A percentile compares a stretch with the other conserved stretches of the same genome.
Evolutionary conservation across 1,139 yeast species (phyloP).

Genomic region (Hyphopichia pseudoburtonii): DNA sequence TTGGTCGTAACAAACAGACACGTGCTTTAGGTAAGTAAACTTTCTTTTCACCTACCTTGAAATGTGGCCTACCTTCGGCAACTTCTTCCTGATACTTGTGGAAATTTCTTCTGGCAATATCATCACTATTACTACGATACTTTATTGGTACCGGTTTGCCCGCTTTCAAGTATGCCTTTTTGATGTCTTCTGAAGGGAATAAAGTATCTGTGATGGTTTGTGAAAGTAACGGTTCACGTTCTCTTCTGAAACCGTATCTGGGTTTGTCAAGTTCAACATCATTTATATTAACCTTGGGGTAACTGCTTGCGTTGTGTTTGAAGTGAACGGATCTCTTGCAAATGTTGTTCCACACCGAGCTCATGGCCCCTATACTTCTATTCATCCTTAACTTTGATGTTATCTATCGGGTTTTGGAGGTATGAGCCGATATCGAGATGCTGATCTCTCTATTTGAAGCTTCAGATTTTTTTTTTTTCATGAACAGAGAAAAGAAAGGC

Average conservation of each 20-base stretch:
- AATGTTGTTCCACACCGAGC: slow-evolving; percentile 10
- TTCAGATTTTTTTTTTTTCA: neutral
- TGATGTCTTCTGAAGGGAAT: slow-evolving; percentile 42
- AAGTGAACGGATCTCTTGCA: slow-evolving; percentile 30
- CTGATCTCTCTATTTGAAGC: neutral
- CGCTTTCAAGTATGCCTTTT: slow-evolving; percentile 31
- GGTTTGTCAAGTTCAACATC: slow-evolving; percentile 43
- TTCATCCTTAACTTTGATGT: neutral
- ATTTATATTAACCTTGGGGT: slow-evolving; percentile 41
- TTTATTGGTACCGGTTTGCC: slow-evolving; percentile 48
- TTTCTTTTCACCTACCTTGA: slow-evolving; percentile 70
- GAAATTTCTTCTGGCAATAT: slow-evolving; percentile 39
- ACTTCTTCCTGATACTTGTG: slow-evolving; percentile 55
- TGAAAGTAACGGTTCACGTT: slow-evolving; percentile 41
- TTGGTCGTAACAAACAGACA: slow-evolving; percentile 75
- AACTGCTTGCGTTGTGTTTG: slow-evolving; percentile 29
- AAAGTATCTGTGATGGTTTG: slow-evolving; percentile 41
- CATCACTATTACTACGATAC: slow-evolving; percentile 34
- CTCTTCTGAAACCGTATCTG: slow-evolving; percentile 39
- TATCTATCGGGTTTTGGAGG: neutral
- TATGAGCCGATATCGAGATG: neutral
- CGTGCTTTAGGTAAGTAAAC: slow-evolving; percentile 84
- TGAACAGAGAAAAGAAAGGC: too few relatives aligned
- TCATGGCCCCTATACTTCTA: slow-evolving; percentile 7
- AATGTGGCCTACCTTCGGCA: slow-evolving; percentile 71